Conservation (phyloP, 2,329 filamentous ascomycete species). For the Penicillium sp. region DNA sequence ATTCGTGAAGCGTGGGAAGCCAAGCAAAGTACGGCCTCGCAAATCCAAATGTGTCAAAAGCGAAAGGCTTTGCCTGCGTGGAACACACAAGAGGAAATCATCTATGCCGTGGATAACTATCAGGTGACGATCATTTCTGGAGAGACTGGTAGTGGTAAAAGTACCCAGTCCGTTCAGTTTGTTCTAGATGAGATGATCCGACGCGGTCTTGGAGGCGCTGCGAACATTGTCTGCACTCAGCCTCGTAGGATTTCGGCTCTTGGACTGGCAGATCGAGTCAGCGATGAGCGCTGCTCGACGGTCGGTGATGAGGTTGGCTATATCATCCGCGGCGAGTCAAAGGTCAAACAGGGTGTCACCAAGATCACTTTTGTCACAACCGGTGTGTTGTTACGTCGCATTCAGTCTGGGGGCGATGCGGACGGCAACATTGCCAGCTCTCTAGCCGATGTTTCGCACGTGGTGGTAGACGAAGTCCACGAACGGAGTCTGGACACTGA, state of each 20-base stretch:
- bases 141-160: constrained; percentile 95
- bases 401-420: constrained; percentile 82
- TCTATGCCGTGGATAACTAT: constrained; percentile 66
- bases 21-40: constrained; percentile 58
- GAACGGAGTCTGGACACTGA: constrained; percentile 93
- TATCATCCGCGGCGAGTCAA: constrained; percentile 83
- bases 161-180: constrained; percentile 94
- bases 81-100: constrained; percentile 70
- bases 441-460: constrained; percentile 83
- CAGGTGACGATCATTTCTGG: constrained; percentile 96
- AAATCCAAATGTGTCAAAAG: constrained; percentile 68
- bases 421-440: constrained; percentile 75
- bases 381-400: constrained; percentile 78
- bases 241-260: constrained; percentile 90
- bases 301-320: constrained; percentile 90
- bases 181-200: constrained; percentile 84
- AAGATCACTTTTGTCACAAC: constrained; percentile 95
- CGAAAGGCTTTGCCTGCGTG: constrained; percentile 78
- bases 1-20: constrained; percentile 59
- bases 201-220: constrained; percentile 64
- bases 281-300: constrained; percentile 75
- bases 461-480: constrained; percentile 95
- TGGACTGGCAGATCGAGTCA: constrained; percentile 87
- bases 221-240: constrained; percentile 93
- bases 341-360: constrained; percentile 61